Conservation (phyloP, 2,329 filamentous ascomycete genomes). For the Podosphaera fusca region DNA sequence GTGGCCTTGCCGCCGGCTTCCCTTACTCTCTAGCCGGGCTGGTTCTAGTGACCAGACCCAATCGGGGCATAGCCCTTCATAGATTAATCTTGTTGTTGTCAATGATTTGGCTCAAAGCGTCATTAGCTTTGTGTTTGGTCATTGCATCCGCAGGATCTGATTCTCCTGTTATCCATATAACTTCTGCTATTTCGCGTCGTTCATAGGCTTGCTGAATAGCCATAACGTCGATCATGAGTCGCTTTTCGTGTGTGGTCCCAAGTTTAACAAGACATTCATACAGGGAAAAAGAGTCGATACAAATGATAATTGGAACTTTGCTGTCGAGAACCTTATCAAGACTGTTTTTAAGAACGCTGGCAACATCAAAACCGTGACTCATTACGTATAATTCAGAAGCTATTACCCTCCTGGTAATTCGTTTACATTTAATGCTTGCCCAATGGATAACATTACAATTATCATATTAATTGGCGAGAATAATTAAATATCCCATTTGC, state of each 20-base stretch:
- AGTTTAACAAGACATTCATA: background rate
- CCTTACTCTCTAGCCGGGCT: no score
- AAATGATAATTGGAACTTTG: background rate
- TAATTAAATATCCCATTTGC: constrained; percentile 1
- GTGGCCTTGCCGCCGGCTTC: no score
- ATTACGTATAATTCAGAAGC: constrained; percentile 1
- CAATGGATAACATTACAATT: constrained; percentile 1
- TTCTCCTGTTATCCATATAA: background rate
- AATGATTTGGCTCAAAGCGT: background rate
- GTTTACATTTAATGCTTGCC: constrained; percentile 1
- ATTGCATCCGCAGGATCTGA: background rate
- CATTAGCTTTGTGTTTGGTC: background rate
- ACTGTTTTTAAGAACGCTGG: background rate
- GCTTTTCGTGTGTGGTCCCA: background rate
- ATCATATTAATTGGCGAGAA: background rate
- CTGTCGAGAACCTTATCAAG: background rate
- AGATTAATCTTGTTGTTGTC: background rate
- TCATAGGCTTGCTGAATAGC: background rate
- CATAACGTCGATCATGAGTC: background rate
- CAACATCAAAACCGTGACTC: constrained; percentile 1
- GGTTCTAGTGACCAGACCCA: no score
- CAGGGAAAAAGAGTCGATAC: background rate
- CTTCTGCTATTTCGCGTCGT: background rate
- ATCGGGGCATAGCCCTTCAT: no score
- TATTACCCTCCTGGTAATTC: constrained; percentile 1